Percentiles rank a stretch among this genome's conserved stretches.
Evolutionary conservation across 2,329 filamentous ascomycete genomes (phyloP).

Genomic region (Xylariomycetidae sp.): DNA sequence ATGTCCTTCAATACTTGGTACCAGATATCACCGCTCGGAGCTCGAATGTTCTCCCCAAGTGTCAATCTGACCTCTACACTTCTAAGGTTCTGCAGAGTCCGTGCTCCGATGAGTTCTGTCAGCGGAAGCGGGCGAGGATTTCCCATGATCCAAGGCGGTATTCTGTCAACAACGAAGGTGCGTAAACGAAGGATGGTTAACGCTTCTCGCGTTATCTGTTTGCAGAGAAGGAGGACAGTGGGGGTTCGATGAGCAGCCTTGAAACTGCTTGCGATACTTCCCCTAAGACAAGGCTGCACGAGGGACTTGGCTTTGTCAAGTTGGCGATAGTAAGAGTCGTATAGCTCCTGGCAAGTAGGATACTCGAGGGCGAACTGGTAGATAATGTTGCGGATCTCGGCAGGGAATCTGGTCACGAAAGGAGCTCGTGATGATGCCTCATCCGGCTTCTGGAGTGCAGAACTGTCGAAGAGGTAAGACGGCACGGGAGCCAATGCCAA

Average conservation of each 20-base stretch:
- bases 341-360: conserved; percentile 24
- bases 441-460: too few relatives aligned
- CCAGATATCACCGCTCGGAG: conserved; percentile 24
- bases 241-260: conserved; percentile 20
- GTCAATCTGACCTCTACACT: conserved; percentile 26
- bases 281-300: conserved; percentile 3
- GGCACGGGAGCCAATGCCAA: conserved; percentile 13
- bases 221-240: conserved; percentile 30
- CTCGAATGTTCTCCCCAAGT: conserved; percentile 21
- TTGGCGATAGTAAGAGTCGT: conserved; percentile 24
- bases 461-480: conserved; percentile 10
- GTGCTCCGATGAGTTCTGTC: conserved; percentile 22
- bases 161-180: conserved; percentile 27
- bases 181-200: conserved; percentile 20
- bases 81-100: conserved; percentile 26
- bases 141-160: conserved; percentile 29
- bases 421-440: conserved; percentile 8
- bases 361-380: conserved; percentile 24
- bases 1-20: conserved; percentile 19
- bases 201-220: conserved; percentile 28
- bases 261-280: conserved; percentile 4
- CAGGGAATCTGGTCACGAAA: conserved; percentile 25
- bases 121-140: conserved; percentile 18
- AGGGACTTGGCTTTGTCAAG: conserved; percentile 11
- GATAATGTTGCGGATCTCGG: conserved; percentile 30